A percentile compares a stretch with the other conserved stretches of the same genome.
phyloP scores from a whole-genome alignment of 352 stramenopile species.

The Pythium apleroticum region DNA sequence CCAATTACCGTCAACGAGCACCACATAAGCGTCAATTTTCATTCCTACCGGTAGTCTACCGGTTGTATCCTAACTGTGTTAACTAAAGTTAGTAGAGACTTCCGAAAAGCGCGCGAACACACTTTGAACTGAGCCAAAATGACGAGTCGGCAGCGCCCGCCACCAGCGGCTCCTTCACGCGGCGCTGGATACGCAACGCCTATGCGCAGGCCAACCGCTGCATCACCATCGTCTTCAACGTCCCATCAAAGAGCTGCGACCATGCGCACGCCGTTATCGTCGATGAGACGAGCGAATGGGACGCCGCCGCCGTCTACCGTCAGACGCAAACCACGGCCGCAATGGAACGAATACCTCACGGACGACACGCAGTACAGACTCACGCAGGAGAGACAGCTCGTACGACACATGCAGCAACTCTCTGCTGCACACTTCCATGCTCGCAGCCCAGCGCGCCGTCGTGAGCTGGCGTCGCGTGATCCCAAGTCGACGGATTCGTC shows the following conservation, averaged over 20 bases:
- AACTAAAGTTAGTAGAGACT: background rate
- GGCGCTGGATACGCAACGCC: no score
- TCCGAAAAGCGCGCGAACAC: background rate
- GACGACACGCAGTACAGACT: conserved; percentile 48
- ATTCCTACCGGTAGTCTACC: background rate
- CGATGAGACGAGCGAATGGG: background rate
- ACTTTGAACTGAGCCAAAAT: background rate
- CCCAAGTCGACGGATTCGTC: background rate
- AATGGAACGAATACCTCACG: conserved; percentile 58
- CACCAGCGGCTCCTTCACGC: no score
- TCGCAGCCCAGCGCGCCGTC: background rate
- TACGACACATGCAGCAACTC: conserved; percentile 24
- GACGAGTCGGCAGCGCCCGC: no score
- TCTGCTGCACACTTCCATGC: conserved; percentile 23
- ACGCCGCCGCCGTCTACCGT: background rate
- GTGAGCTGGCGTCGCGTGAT: background rate
- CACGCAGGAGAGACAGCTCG: conserved; percentile 38
- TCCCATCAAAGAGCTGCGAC: background rate
- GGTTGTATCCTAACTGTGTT: background rate
- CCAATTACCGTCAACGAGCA: no score
- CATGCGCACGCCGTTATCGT: background rate
- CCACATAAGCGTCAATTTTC: no score
- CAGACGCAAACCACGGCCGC: conserved; percentile 26
- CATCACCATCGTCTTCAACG: background rate
- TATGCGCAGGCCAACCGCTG: no score